Evolutionary conservation across 2,329 filamentous ascomycete genomes (phyloP).

Genomic region (Lojkania enalia): DNA sequence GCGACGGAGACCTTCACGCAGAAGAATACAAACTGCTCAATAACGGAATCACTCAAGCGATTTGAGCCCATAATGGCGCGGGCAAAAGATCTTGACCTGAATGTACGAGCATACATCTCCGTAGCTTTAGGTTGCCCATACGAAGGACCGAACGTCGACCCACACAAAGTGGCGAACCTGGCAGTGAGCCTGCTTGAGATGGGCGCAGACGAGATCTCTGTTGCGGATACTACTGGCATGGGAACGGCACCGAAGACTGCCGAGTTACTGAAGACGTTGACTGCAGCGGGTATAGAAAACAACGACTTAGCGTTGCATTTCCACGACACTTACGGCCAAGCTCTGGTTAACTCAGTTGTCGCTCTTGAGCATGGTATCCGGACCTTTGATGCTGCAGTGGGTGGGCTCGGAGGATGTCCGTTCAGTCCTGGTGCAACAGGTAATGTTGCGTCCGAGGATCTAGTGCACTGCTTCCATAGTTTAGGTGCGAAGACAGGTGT

Average conservation of each 20-base stretch:
- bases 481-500: slow-evolving; percentile 76
- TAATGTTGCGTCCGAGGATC: slow-evolving; percentile 82
- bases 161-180: slow-evolving; percentile 63
- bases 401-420: slow-evolving; percentile 80
- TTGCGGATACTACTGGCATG: slow-evolving; percentile 90
- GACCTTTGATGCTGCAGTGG: slow-evolving; percentile 79
- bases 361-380: slow-evolving; percentile 76
- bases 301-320: slow-evolving; percentile 81
- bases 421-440: slow-evolving; percentile 85
- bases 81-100: slow-evolving; percentile 66
- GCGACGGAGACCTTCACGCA: slow-evolving; percentile 80
- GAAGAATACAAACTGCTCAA: slow-evolving; percentile 80
- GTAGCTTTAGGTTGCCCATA: slow-evolving; percentile 77
- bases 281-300: slow-evolving; percentile 67
- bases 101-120: slow-evolving; percentile 76
- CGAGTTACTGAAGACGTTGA: slow-evolving; percentile 66
- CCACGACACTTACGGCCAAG: slow-evolving; percentile 86
- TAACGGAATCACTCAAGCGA: slow-evolving; percentile 70
- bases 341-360: slow-evolving; percentile 78
- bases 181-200: slow-evolving; percentile 73
- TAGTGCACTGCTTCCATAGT: slow-evolving; percentile 75
- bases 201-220: slow-evolving; percentile 86
- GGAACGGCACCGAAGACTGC: slow-evolving; percentile 74
- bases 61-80: slow-evolving; percentile 72
- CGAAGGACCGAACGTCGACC: slow-evolving; percentile 64